Conservation (phyloP, 176 grass and related monocot species). For the Bonia amplexicaulis region DNA sequence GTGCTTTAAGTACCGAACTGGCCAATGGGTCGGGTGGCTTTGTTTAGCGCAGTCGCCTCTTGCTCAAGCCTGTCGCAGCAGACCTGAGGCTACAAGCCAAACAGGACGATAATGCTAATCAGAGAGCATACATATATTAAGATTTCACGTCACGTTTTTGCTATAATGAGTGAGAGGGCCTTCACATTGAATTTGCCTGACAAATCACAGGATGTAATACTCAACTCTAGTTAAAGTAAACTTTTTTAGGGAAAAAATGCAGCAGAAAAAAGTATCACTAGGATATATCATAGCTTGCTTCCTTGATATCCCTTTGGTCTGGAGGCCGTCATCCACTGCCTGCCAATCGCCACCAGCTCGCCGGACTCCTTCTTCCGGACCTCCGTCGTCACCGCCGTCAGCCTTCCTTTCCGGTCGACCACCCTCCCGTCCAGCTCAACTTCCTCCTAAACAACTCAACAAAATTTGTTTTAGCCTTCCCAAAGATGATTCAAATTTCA, state of each 20-base stretch:
- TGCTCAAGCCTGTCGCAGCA: too few relatives aligned
- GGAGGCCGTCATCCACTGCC: constrained; percentile 64
- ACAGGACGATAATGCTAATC: too few relatives aligned
- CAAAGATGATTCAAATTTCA: background rate
- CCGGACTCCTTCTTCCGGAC: constrained; percentile 52
- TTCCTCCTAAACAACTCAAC: constrained; percentile 47
- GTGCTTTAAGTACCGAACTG: too few relatives aligned
- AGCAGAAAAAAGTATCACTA: background rate
- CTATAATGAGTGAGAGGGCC: too few relatives aligned
- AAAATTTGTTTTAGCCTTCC: background rate
- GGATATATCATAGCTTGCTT: constrained; percentile 45
- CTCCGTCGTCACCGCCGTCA: constrained; percentile 59
- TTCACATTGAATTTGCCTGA: too few relatives aligned
- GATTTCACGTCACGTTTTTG: too few relatives aligned
- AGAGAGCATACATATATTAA: too few relatives aligned
- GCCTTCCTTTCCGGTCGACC: constrained; percentile 48
- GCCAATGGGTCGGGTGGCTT: too few relatives aligned
- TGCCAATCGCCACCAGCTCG: constrained; percentile 54
- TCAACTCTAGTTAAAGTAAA: background rate
- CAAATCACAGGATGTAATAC: background rate
- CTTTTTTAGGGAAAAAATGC: too few relatives aligned
- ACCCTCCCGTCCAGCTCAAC: constrained; percentile 66
- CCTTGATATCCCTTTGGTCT: constrained; percentile 34
- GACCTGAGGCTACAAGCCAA: too few relatives aligned
- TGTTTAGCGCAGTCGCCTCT: too few relatives aligned